Percentiles rank a stretch among this genome's conserved stretches.
Evolutionary conservation across 2,329 filamentous ascomycete species (phyloP).

Genomic region (Xylaria multiplex): DNA sequence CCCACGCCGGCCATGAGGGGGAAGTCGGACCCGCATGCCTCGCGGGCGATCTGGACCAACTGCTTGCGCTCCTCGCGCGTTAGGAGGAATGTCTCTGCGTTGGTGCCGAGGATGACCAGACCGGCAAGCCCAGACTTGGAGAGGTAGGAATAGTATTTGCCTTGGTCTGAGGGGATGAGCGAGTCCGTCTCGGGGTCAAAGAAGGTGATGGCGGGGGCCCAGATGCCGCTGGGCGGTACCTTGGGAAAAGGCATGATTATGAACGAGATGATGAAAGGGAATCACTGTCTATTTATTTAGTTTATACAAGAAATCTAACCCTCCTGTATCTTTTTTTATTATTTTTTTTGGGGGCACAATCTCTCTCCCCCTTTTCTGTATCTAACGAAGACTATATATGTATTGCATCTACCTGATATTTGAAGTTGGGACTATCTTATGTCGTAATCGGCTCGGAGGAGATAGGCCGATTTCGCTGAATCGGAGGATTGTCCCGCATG

Average conservation of each 20-base stretch:
- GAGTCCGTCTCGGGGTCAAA: conserved; percentile 61
- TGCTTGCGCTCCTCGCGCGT: conserved; percentile 67
- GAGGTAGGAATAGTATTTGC: conserved; percentile 61
- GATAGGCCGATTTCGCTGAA: conserved; percentile 40
- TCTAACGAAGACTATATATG: neutral
- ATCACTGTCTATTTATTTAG: neutral
- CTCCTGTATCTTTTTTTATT: neutral
- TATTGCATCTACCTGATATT: neutral
- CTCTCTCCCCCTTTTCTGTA: neutral
- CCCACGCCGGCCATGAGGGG: conserved; percentile 72
- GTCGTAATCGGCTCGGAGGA: conserved; percentile 39
- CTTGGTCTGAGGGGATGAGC: conserved; percentile 57
- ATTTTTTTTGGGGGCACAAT: neutral
- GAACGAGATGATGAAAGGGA: neutral
- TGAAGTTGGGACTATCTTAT: neutral
- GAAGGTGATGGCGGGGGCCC: conserved; percentile 63
- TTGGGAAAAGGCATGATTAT: conserved; percentile 43
- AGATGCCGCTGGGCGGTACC: conserved; percentile 53
- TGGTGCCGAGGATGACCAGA: conserved; percentile 50
- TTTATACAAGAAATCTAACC: neutral
- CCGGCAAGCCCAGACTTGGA: conserved; percentile 50
- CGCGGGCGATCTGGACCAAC: conserved; percentile 66
- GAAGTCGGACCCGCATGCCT: conserved; percentile 61
- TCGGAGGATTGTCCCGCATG: conserved; percentile 28
- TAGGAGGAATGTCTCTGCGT: conserved; percentile 56